Conservation (phyloP, 2,329 filamentous ascomycete species). For the Dothideomycetes sp. region DNA sequence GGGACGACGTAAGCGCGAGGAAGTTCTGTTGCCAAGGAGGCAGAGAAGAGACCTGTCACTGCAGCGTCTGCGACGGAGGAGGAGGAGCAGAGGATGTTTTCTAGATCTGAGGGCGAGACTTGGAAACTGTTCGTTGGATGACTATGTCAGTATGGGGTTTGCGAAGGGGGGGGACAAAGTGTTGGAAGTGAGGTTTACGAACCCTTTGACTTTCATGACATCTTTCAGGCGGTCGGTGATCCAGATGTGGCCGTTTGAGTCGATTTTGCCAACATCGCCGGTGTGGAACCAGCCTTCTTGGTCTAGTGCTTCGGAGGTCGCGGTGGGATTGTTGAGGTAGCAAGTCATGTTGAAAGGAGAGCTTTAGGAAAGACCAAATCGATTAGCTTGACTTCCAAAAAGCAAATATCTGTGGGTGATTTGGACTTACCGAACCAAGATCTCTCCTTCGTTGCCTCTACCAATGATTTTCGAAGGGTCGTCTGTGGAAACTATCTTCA, state of each 20-base stretch:
- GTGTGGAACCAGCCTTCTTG: conserved; percentile 19
- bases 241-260: conserved; percentile 22
- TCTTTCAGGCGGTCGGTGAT: conserved; percentile 28
- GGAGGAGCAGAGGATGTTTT: conserved; percentile 21
- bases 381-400: too few species aligned
- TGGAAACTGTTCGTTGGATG: conserved; percentile 28
- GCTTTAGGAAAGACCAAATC: too few species aligned
- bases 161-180: neutral
- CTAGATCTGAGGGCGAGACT: conserved; percentile 27
- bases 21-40: conserved; percentile 15
- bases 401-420: too few species aligned
- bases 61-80: conserved; percentile 23
- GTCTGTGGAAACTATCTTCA: conserved; percentile 10
- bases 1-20: conserved; percentile 20
- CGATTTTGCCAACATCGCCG: conserved; percentile 33
- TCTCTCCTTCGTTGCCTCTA: conserved; percentile 24
- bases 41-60: conserved; percentile 21
- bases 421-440: neutral
- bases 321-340: conserved; percentile 27
- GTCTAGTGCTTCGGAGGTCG: conserved; percentile 19
- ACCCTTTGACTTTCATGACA: conserved; percentile 28
- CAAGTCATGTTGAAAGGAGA: conserved; percentile 14
- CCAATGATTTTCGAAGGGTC: conserved; percentile 23
- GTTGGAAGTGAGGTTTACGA: neutral
- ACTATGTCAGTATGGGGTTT: neutral